phyloP scores from a whole-genome alignment of 306 rosid species.

The Lathyrus oleraceus region DNA sequence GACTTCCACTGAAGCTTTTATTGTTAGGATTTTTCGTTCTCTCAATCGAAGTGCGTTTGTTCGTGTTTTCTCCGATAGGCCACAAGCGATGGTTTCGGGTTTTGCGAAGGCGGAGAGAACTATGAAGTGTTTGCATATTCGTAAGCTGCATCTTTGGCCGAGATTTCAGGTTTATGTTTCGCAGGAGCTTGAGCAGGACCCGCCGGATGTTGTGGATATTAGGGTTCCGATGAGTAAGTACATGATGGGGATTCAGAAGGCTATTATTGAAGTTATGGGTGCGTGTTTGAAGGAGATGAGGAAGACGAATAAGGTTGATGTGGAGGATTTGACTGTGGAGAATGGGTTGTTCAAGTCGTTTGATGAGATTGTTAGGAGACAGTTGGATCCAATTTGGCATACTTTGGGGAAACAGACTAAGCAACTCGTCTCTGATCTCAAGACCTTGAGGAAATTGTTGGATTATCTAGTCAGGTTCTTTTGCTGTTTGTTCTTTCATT shows the following conservation, averaged over 20 bases:
- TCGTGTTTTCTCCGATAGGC: constrained; percentile 80
- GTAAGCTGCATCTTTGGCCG: constrained; percentile 82
- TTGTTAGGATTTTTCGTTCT: constrained; percentile 70
- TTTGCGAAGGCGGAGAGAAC: constrained; percentile 81
- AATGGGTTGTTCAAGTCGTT: constrained; percentile 91
- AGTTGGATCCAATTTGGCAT: constrained; percentile 98
- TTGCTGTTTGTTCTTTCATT: not conserved
- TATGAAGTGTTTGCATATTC: constrained; percentile 64
- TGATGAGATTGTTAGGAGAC: constrained; percentile 93
- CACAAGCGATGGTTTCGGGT: constrained; percentile 87
- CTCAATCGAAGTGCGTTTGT: constrained; percentile 58
- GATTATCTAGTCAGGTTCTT: constrained; percentile 75
- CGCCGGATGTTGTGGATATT: constrained; percentile 84
- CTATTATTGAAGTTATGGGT: constrained; percentile 87
- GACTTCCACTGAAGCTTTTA: constrained; percentile 85
- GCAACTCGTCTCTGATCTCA: constrained; percentile 88
- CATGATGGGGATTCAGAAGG: constrained; percentile 85
- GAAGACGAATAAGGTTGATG: constrained; percentile 90
- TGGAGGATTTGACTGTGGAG: constrained; percentile 87
- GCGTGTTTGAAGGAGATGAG: constrained; percentile 96
- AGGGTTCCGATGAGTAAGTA: constrained; percentile 77
- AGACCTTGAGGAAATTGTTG: constrained; percentile 84
- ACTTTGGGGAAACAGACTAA: constrained; percentile 88
- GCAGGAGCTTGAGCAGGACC: constrained; percentile 71
- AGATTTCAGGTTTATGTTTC: constrained; percentile 82